phyloP scores from a whole-genome alignment of 768 basidiomycete species.

The Lactarius akahatsu region DNA sequence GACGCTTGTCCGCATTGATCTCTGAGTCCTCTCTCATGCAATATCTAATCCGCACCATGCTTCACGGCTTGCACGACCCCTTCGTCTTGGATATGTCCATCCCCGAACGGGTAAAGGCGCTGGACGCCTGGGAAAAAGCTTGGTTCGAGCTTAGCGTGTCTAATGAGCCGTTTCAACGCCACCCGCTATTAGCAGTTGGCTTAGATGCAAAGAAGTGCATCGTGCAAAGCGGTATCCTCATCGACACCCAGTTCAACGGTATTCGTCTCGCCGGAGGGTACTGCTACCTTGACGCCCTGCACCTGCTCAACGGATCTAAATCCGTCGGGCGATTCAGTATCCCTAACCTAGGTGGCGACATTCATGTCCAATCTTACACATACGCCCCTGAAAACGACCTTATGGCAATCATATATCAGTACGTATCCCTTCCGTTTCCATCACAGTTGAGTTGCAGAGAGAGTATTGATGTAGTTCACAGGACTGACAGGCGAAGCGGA shows the following conservation, averaged over 20 bases:
- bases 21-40: slow-evolving; percentile 18
- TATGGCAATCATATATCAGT: slow-evolving; percentile 14
- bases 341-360: slow-evolving; percentile 10
- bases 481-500: neutral
- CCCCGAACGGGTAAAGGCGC: slow-evolving; percentile 5
- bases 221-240: slow-evolving; percentile 15
- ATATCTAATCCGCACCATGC: slow-evolving; percentile 22
- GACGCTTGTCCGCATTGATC: slow-evolving; percentile 10
- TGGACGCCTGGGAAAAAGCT: slow-evolving; percentile 20
- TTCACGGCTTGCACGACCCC: slow-evolving; percentile 17
- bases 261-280: slow-evolving; percentile 5
- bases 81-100: slow-evolving; percentile 12
- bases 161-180: slow-evolving; percentile 2
- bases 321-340: slow-evolving; percentile 1
- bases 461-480: neutral
- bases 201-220: slow-evolving; percentile 3
- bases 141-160: slow-evolving; percentile 12
- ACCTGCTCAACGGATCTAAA: neutral
- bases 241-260: slow-evolving; percentile 4
- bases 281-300: slow-evolving; percentile 12
- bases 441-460: neutral
- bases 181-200: slow-evolving; percentile 2
- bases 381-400: slow-evolving; percentile 21
- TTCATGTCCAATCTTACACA: slow-evolving; percentile 12
- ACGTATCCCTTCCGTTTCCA: neutral